Evolutionary conservation across 768 basidiomycete genomes (phyloP).

Genomic region (Steccherinum ochraceum): DNA sequence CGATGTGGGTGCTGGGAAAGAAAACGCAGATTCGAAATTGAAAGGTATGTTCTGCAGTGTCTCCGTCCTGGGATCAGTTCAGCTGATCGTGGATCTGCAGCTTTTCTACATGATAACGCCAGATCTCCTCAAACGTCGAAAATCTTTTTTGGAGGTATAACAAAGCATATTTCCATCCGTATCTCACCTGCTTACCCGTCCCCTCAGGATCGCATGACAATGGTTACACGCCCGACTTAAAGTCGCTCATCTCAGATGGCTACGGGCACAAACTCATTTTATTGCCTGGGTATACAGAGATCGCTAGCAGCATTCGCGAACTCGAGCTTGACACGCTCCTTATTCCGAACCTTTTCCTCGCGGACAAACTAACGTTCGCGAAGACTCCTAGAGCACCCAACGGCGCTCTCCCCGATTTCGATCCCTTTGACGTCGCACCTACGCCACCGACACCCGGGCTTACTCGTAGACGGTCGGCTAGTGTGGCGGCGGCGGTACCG

Average conservation of each 20-base stretch:
- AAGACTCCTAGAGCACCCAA: not conserved
- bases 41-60: slow-evolving; percentile 46
- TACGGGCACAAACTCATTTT: slow-evolving; percentile 59
- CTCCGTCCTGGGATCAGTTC: not conserved
- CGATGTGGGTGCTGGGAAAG: slow-evolving; percentile 66
- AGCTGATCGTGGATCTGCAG: slow-evolving; percentile 19
- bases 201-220: slow-evolving; percentile 62
- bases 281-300: slow-evolving; percentile 55
- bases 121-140: slow-evolving; percentile 58
- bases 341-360: slow-evolving; percentile 56
- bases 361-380: slow-evolving; percentile 29
- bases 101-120: slow-evolving; percentile 32
- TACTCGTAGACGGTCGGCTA: not conserved
- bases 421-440: not conserved
- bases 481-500: not conserved
- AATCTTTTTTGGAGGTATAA: slow-evolving; percentile 62
- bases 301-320: slow-evolving; percentile 51
- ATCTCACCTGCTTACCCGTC: too few relatives aligned
- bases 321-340: slow-evolving; percentile 47
- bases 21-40: slow-evolving; percentile 71
- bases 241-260: slow-evolving; percentile 59
- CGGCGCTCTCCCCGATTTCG: not conserved
- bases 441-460: not conserved
- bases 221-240: slow-evolving; percentile 59
- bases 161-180: not conserved